Evolutionary conservation across 2,329 filamentous ascomycete species (phyloP), one percentile per base, ranked within the genome.

Genomic region (Lasiodiplodia theobromae): DNA sequence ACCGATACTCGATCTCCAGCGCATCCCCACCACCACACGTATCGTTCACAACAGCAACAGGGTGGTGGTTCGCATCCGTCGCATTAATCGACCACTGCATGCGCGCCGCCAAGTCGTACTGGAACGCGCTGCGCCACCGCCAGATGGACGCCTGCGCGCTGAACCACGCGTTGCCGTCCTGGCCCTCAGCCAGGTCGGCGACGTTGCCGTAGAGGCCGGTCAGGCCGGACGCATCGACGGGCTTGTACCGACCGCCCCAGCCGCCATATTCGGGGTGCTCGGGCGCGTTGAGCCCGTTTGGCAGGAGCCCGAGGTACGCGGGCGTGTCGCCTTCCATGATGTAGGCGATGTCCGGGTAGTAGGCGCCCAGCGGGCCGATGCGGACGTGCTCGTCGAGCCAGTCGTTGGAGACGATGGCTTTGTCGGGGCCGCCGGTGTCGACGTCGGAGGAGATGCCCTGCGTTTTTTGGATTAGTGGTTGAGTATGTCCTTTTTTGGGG

Each of bases 351-450:
- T 82, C 74, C 0, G 83, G 84, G 66, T 86, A 86, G 0, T 74
- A 77, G 0, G 71, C 70, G 1, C 84, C 85, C 10, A 85, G 73
- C 0, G 76, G 70, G 0, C 82, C 80, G 37, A 85, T 79, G 60
- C 84, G 83, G 49, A 86, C 80, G 69, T 86, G 76, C 54, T 82
- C 72, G 52, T 79, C 76, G 49, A 86, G 71, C 85, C 84, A 86
- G 23, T 81, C 77, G 52, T 80, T 79, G 4, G 79, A 80, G 7
- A 86, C 73, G 40, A 79, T 79, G 10, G 75, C 74, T 16, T 74
- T 71, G 68, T 86, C 81, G 1, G 83, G 80, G 2, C 80, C 81
- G 4, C 78, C 77, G 51, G 78, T 72, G 60, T 82, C 78, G 65
- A 82, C 80, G n/a, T 72, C 80, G 18, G 44, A 49, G n/a, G 63